phyloP scores from a whole-genome alignment of 768 basidiomycete species.

The Steccherinum ochraceum region DNA sequence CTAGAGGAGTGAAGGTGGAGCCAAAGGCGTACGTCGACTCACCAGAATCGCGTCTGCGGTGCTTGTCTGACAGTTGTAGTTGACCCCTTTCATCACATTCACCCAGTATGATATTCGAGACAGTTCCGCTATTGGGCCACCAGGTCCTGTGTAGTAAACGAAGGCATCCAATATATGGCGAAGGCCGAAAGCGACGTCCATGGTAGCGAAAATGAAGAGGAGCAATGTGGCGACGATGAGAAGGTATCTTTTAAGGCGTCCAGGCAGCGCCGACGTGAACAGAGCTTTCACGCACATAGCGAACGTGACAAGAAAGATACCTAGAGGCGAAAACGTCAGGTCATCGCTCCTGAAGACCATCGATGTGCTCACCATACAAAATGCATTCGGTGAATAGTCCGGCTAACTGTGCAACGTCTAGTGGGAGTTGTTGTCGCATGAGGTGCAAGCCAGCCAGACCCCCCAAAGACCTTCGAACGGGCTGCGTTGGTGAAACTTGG shows the following conservation, averaged over 20 bases:
- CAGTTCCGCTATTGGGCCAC: conserved; percentile 27
- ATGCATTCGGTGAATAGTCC: conserved; percentile 13
- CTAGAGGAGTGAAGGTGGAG: neutral
- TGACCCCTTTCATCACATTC: conserved; percentile 35
- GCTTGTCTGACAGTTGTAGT: conserved; percentile 36
- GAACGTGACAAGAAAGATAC: conserved; percentile 11
- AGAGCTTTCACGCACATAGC: conserved; percentile 27
- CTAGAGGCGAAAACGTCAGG: neutral
- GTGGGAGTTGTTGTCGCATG: too few relatives aligned
- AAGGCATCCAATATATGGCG: conserved; percentile 38
- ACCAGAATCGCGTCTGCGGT: conserved; percentile 40
- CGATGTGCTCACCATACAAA: conserved; percentile 11
- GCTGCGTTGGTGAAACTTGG: too few relatives aligned
- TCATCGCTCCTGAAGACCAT: neutral
- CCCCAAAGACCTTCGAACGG: too few relatives aligned
- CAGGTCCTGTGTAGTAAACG: conserved; percentile 24
- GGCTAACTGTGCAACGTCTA: conserved; percentile 12
- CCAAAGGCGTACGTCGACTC: neutral
- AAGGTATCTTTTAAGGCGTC: neutral
- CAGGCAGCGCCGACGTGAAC: conserved; percentile 10
- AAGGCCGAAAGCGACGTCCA: conserved; percentile 36
- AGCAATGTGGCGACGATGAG: conserved; percentile 32
- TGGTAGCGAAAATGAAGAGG: conserved; percentile 34
- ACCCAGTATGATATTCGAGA: conserved; percentile 31
- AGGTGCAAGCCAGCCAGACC: too few relatives aligned